Evolutionary conservation across 2,329 filamentous ascomycete genomes (phyloP).

Genomic region (Xylariaceae sp.): DNA sequence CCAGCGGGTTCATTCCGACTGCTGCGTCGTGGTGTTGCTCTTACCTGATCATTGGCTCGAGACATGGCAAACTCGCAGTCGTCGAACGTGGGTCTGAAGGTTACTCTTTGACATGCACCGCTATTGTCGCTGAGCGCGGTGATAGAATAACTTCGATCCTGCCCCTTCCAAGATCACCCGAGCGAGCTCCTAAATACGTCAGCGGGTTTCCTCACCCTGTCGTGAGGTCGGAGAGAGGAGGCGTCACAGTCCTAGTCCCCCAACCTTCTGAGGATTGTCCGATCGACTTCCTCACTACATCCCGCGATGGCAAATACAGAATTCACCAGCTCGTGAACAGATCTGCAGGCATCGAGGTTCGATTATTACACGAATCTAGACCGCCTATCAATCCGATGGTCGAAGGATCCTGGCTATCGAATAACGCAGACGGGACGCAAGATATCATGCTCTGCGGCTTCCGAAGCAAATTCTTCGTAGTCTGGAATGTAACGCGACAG

Average conservation of each 20-base stretch:
- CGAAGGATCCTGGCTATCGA: constrained; percentile 64
- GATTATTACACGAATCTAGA: constrained; percentile 63
- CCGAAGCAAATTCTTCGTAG: constrained; percentile 71
- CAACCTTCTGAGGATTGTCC: constrained; percentile 9
- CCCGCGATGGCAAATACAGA: constrained; percentile 73
- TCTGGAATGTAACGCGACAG: constrained; percentile 74
- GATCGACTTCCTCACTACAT: constrained; percentile 64
- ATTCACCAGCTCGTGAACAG: constrained; percentile 50
- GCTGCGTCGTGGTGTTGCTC: constrained; percentile 41
- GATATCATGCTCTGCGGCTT: constrained; percentile 79
- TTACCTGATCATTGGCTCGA: constrained; percentile 53
- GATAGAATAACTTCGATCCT: constrained; percentile 70
- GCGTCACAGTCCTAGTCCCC: no score
- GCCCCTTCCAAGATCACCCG: constrained; percentile 37
- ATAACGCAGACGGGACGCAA: constrained; percentile 28
- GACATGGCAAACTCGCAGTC: constrained; percentile 48
- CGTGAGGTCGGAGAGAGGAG: no score
- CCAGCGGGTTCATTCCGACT: constrained; percentile 49
- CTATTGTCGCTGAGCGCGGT: constrained; percentile 16
- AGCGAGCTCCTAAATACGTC: no score
- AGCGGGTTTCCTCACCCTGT: no score
- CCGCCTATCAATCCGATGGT: constrained; percentile 74
- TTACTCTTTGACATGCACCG: constrained; percentile 22
- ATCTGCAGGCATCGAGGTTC: constrained; percentile 29
- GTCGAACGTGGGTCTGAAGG: constrained; percentile 26